Evolutionary conservation across 2,329 filamentous ascomycete species (phyloP).

Genomic region (Daldinia sp.): DNA sequence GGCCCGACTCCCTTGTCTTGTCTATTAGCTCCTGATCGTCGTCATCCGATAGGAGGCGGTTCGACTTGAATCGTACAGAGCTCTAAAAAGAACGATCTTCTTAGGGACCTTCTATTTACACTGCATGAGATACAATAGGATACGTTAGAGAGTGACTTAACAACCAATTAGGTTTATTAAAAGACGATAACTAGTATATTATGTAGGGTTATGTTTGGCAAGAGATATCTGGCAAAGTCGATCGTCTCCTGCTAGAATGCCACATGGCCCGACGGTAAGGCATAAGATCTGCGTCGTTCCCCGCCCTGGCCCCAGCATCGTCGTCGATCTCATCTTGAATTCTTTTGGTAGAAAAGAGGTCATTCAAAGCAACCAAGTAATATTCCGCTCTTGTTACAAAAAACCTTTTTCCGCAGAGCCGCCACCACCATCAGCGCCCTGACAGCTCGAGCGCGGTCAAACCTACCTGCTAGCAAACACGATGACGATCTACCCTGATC

Average conservation of each 20-base stretch:
- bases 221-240: background rate
- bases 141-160: too few species aligned
- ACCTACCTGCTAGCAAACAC: slow-evolving; percentile 9
- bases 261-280: slow-evolving; percentile 25
- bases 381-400: slow-evolving; percentile 14
- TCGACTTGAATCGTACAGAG: background rate
- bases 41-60: background rate
- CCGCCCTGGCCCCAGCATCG: background rate
- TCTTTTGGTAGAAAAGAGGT: background rate
- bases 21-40: background rate
- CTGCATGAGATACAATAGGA: too few species aligned
- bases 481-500: slow-evolving; percentile 31
- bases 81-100: background rate
- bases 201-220: background rate
- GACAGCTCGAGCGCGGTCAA: slow-evolving; percentile 12
- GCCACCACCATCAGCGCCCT: slow-evolving; percentile 18
- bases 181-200: background rate
- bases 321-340: slow-evolving; percentile 16
- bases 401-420: slow-evolving; percentile 39
- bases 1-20: background rate
- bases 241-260: slow-evolving; percentile 26
- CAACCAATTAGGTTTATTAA: background rate
- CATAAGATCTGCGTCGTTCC: slow-evolving; percentile 23
- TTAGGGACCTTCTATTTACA: background rate
- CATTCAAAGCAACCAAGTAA: slow-evolving; percentile 12